Percentiles rank a stretch among this genome's conserved stretches.
These are phyloP conservation scores for Cucurbita pepo DNA, from an alignment of 306 rosid genomes.

Conservation along the genomic window DNA sequence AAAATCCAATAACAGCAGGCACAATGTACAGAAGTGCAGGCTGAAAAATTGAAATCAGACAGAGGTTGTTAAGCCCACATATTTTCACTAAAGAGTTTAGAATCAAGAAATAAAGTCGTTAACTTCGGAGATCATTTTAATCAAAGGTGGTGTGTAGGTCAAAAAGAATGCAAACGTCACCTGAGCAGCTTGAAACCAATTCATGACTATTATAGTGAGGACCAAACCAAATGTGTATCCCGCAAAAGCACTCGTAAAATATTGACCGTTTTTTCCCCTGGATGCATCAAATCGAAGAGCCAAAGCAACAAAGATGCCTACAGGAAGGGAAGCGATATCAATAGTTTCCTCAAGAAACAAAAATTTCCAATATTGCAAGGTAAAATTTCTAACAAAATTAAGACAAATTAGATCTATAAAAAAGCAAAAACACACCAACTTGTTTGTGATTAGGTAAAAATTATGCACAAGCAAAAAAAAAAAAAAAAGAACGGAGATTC, in stretches of 20 bases:
- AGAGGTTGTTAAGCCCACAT: background rate
- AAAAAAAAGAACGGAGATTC: background rate
- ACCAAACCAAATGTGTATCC: constrained; percentile 73
- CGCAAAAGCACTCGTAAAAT: constrained; percentile 82
- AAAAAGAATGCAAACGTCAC: constrained; percentile 20
- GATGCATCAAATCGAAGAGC: constrained; percentile 95
- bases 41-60: constrained; percentile 23
- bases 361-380: background rate
- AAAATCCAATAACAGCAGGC: constrained; percentile 80
- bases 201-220: constrained; percentile 89
- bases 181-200: constrained; percentile 99
- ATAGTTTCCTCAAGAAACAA: background rate
- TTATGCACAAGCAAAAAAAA: background rate
- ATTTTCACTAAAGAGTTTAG: background rate
- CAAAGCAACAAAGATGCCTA: constrained; percentile 93
- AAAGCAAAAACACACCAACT: background rate
- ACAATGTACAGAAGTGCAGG: constrained; percentile 94
- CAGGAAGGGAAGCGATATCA: background rate
- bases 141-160: background rate
- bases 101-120: background rate
- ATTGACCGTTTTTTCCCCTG: constrained; percentile 67
- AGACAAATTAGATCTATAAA: background rate
- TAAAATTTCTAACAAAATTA: background rate
- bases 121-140: background rate
- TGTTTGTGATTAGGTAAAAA: background rate